Conservation (phyloP, 345 rosid genomes). For the Carallia brachiata region DNA sequence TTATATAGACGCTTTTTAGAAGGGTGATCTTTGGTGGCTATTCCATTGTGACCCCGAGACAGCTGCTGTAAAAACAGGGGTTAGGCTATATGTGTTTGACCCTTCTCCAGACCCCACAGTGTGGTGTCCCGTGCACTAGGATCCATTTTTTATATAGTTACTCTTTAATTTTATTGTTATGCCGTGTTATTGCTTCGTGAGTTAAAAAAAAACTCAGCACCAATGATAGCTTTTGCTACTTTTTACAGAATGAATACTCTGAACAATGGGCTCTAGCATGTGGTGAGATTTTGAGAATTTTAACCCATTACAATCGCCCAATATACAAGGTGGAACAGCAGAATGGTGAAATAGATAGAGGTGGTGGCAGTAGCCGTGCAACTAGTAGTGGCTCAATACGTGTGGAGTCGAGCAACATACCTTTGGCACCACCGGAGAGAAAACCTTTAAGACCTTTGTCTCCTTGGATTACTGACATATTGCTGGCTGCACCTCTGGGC, state of each 20-base stretch:
- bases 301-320: constrained; percentile 97
- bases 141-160: not conserved
- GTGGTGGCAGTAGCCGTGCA: constrained; percentile 40
- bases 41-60: too few relatives aligned
- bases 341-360: constrained; percentile 52
- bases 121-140: too few relatives aligned
- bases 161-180: constrained; percentile 2
- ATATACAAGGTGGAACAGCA: constrained; percentile 68
- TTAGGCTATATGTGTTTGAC: too few relatives aligned
- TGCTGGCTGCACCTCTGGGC: constrained; percentile 90
- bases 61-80: too few relatives aligned
- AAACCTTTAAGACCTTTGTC: constrained; percentile 91
- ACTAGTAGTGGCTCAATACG: constrained; percentile 41
- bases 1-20: too few relatives aligned
- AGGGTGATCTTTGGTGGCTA: too few relatives aligned
- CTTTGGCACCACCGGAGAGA: constrained; percentile 62
- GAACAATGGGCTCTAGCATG: constrained; percentile 99
- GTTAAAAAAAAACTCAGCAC: not conserved
- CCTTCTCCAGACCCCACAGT: too few relatives aligned
- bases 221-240: not conserved
- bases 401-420: constrained; percentile 40
- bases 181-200: not conserved
- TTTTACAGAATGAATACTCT: constrained; percentile 77
- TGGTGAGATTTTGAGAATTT: constrained; percentile 86
- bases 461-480: constrained; percentile 92